phyloP scores from a whole-genome alignment of 2,329 filamentous ascomycete genomes.

The Fusarium sp. region DNA sequence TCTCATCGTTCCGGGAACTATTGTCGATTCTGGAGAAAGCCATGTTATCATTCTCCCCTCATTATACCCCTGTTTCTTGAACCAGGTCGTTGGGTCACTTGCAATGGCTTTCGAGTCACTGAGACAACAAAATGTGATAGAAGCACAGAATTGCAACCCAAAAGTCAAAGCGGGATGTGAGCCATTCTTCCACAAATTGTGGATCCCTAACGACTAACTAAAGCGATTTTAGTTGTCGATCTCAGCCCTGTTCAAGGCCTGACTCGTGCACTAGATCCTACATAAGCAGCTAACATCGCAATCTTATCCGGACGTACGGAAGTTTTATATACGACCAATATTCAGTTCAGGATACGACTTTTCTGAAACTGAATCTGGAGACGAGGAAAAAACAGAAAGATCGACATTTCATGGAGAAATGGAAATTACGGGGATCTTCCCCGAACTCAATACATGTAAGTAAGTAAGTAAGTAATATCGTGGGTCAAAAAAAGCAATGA shows the following conservation, averaged over 20 bases:
- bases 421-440: neutral
- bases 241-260: constrained; percentile 1
- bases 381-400: neutral
- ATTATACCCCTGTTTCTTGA: neutral
- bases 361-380: neutral
- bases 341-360: neutral
- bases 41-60: neutral
- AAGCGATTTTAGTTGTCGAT: constrained; percentile 4
- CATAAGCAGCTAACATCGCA: neutral
- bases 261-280: constrained; percentile 4
- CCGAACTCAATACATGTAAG: neutral
- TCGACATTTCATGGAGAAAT: neutral
- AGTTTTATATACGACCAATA: neutral
- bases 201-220: neutral
- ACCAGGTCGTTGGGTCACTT: neutral
- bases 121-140: neutral
- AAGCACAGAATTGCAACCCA: neutral
- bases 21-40: neutral
- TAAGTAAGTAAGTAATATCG: neutral
- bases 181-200: neutral
- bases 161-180: neutral
- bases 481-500: neutral
- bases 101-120: neutral
- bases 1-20: neutral
- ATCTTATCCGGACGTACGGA: constrained; percentile 2